Conservation (phyloP, 75 land plant genomes). For the Adiantum capillusveneris region DNA sequence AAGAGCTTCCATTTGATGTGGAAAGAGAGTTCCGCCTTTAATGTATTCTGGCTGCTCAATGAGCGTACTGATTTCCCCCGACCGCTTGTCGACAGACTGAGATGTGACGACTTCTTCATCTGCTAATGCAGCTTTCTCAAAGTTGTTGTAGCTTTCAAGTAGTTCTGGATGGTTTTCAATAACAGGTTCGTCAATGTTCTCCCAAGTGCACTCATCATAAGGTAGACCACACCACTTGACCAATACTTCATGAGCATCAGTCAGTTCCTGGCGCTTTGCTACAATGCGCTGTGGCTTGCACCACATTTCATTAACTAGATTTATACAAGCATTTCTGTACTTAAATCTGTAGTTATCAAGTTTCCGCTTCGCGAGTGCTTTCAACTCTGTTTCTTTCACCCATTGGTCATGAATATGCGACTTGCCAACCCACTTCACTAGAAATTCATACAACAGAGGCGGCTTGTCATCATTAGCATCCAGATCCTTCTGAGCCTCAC, state of each 20-base stretch:
- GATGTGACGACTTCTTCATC: conserved; percentile 19
- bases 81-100: conserved; percentile 15
- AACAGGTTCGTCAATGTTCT: conserved; percentile 55
- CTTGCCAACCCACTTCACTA: conserved; percentile 92
- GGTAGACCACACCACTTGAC: conserved; percentile 88
- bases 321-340: conserved; percentile 60
- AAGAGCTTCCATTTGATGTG: conserved; percentile 95
- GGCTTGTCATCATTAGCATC: not conserved
- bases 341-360: conserved; percentile 82
- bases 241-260: conserved; percentile 49
- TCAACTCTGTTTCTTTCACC: conserved; percentile 66
- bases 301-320: conserved; percentile 74
- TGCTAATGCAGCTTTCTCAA: conserved; percentile 43
- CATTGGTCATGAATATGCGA: conserved; percentile 89
- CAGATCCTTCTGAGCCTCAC: not conserved
- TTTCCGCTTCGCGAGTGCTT: conserved; percentile 74
- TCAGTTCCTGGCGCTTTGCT: conserved; percentile 32
- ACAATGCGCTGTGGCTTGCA: conserved; percentile 69
- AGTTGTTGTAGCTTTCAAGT: conserved; percentile 39
- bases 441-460: conserved; percentile 67
- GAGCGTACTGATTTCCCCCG: conserved; percentile 43
- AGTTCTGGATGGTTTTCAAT: conserved; percentile 40
- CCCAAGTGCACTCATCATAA: conserved; percentile 99
- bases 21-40: conserved; percentile 80
- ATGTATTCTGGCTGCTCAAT: conserved; percentile 82